These are phyloP conservation scores for Graphilbum sp. DNA, from an alignment of 2,329 filamentous ascomycete genomes.

Conservation along the genomic window DNA sequence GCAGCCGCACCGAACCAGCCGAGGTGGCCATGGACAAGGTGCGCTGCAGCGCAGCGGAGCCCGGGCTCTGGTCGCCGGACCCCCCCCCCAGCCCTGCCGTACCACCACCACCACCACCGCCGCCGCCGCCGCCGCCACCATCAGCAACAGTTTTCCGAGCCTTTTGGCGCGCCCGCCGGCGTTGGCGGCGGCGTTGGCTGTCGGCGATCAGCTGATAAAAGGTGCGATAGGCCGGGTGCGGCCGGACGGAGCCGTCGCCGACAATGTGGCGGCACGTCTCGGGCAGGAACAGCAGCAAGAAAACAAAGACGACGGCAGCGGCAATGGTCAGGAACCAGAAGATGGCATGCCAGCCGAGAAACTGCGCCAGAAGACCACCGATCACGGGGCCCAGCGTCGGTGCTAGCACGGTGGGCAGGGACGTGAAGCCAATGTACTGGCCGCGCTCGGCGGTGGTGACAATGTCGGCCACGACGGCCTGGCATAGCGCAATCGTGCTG, in stretches of 20 bases:
- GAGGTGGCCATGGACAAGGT: background rate
- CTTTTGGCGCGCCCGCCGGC: background rate
- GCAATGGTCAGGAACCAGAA: constrained; percentile 46
- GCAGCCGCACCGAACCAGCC: constrained; percentile 1
- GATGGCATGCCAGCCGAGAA: constrained; percentile 40
- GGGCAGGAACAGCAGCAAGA: constrained; percentile 33
- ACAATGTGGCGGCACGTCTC: constrained; percentile 34
- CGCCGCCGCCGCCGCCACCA: background rate
- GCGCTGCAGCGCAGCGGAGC: background rate
- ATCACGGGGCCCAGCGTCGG: constrained; percentile 37
- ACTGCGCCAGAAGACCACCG: constrained; percentile 39
- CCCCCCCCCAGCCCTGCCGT: too few species aligned
- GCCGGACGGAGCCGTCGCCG: constrained; percentile 30
- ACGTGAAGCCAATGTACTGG: constrained; percentile 36
- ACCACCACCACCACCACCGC: background rate
- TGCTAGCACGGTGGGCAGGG: constrained; percentile 29
- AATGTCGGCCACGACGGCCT: constrained; percentile 46
- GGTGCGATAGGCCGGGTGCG: constrained; percentile 8
- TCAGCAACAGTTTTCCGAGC: background rate
- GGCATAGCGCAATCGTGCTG: constrained; percentile 39
- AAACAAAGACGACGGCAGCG: constrained; percentile 20
- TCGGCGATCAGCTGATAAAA: constrained; percentile 6
- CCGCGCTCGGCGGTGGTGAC: constrained; percentile 45
- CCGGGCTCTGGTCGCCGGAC: too few species aligned
- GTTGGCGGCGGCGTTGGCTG: background rate